phyloP scores from a whole-genome alignment of 768 basidiomycete genomes.

The Rhizopogon vinicolor region DNA sequence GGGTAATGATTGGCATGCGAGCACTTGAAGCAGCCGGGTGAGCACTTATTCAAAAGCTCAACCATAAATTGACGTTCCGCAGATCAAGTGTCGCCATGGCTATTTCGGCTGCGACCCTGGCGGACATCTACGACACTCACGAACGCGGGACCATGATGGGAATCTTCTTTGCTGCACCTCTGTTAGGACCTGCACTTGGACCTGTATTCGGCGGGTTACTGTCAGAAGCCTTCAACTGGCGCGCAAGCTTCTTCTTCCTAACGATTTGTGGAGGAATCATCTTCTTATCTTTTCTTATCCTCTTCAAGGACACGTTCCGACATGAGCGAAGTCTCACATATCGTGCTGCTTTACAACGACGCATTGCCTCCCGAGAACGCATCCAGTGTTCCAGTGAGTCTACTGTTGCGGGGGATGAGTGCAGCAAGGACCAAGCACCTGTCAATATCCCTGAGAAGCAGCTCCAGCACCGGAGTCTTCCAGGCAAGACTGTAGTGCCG shows the following conservation, averaged over 20 bases:
- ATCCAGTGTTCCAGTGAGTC: conserved; percentile 18
- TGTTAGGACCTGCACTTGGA: conserved; percentile 70
- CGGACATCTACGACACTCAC: conserved; percentile 71
- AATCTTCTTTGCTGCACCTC: conserved; percentile 73
- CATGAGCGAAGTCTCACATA: conserved; percentile 79
- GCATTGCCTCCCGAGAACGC: conserved; percentile 22
- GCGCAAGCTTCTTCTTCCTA: conserved; percentile 81
- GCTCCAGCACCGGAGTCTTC: conserved; percentile 21
- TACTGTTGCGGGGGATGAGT: conserved; percentile 10
- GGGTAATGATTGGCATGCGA: conserved; percentile 61
- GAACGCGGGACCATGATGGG: conserved; percentile 81
- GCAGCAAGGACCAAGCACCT: conserved; percentile 8
- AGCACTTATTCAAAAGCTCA: conserved; percentile 11
- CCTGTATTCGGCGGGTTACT: conserved; percentile 69
- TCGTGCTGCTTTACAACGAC: conserved; percentile 55
- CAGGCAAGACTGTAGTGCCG: conserved; percentile 11
- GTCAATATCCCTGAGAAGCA: conserved; percentile 10
- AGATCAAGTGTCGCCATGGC: conserved; percentile 65
- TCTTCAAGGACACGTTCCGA: conserved; percentile 83
- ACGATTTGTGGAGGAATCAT: conserved; percentile 54
- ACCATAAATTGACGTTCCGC: conserved; percentile 8
- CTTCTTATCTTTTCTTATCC: conserved; percentile 51
- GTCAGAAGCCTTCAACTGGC: conserved; percentile 69
- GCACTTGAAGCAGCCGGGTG: conserved; percentile 65
- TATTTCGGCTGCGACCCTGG: conserved; percentile 74